phyloP scores from a whole-genome alignment of 805 yeast species.

The Nakazawaea peltata region DNA sequence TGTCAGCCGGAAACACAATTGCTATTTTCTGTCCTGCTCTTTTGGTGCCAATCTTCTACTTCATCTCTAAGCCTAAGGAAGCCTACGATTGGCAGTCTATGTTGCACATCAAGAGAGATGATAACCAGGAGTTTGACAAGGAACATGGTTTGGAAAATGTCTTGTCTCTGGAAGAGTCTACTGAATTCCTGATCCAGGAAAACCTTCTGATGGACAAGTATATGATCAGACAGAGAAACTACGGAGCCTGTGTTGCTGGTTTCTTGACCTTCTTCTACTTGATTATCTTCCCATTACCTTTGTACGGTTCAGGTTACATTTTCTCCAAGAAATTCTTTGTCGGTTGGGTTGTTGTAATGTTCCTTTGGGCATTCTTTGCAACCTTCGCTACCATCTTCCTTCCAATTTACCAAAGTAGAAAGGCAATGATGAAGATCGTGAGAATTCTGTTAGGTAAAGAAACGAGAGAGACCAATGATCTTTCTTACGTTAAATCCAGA shows the following conservation, averaged over 20 bases:
- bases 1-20: slow-evolving; percentile 50
- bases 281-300: slow-evolving; percentile 28
- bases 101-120: slow-evolving; percentile 34
- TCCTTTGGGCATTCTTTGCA: slow-evolving; percentile 31
- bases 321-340: slow-evolving; percentile 27
- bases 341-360: slow-evolving; percentile 29
- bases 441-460: slow-evolving; percentile 3
- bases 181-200: slow-evolving; percentile 18
- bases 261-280: slow-evolving; percentile 22
- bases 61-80: slow-evolving; percentile 34
- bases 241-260: slow-evolving; percentile 18
- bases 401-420: slow-evolving; percentile 41
- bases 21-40: slow-evolving; percentile 43
- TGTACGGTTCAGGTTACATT: slow-evolving; percentile 30
- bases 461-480: slow-evolving; percentile 2
- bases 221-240: slow-evolving; percentile 19
- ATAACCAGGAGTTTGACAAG: slow-evolving; percentile 26
- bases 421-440: slow-evolving; percentile 14
- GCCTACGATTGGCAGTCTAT: slow-evolving; percentile 44
- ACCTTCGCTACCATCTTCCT: slow-evolving; percentile 31
- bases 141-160: slow-evolving; percentile 21
- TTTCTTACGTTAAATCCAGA: slow-evolving; percentile 9
- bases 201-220: slow-evolving; percentile 15
- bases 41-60: slow-evolving; percentile 36
- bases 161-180: slow-evolving; percentile 20